phyloP scores from a whole-genome alignment of 495 filamentous ascomycete species.

The Delitschia confertaspora region DNA sequence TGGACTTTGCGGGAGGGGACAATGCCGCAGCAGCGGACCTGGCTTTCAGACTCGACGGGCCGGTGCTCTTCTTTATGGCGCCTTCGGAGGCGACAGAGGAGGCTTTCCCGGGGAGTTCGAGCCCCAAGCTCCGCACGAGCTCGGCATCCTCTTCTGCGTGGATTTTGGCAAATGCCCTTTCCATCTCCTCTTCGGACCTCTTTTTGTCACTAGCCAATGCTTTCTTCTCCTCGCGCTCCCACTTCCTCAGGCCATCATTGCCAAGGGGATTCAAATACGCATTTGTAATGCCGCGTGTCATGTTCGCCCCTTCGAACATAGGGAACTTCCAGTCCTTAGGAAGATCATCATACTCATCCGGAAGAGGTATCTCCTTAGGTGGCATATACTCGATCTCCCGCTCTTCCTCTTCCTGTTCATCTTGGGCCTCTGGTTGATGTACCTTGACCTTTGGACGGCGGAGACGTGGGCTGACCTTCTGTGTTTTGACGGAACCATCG shows the following conservation, averaged over 20 bases:
- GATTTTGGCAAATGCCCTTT: conserved; percentile 29
- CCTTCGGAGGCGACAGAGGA: background rate
- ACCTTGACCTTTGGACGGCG: conserved; percentile 39
- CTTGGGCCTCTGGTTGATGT: conserved; percentile 39
- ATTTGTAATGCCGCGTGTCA: conserved; percentile 59
- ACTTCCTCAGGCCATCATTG: conserved; percentile 48
- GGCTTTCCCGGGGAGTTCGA: conserved; percentile 11
- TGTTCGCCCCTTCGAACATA: conserved; percentile 50
- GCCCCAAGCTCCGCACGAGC: conserved; percentile 7
- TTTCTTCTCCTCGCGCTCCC: conserved; percentile 20
- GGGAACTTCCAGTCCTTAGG: conserved; percentile 40
- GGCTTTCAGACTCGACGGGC: conserved; percentile 41
- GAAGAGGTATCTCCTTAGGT: conserved; percentile 53
- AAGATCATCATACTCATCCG: conserved; percentile 71
- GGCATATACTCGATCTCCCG: conserved; percentile 71
- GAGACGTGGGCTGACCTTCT: conserved; percentile 44
- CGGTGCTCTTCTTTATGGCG: conserved; percentile 5
- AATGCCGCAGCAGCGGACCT: conserved; percentile 50
- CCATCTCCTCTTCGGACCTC: conserved; percentile 49
- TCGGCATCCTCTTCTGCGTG: conserved; percentile 21
- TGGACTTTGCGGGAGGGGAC: conserved; percentile 32
- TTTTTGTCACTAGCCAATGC: conserved; percentile 49
- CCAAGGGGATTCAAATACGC: conserved; percentile 57
- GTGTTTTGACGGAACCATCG: conserved; percentile 38
- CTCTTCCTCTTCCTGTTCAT: conserved; percentile 53